Base-by-base conservation (phyloP, 2,329 filamentous ascomycete genomes). In the Cercospora janseana region DNA sequence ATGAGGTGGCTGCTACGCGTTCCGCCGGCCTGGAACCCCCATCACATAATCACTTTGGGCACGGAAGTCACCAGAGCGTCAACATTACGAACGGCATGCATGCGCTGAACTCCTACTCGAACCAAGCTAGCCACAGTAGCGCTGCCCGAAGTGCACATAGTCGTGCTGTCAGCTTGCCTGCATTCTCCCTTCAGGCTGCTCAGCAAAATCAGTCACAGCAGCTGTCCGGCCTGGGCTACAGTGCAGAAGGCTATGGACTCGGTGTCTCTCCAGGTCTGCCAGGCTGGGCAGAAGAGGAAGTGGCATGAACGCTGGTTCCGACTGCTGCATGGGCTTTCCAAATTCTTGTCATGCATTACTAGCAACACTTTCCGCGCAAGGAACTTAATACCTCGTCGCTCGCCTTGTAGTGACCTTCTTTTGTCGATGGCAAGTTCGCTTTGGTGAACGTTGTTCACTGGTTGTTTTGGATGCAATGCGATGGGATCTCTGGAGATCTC, bases 141-240 rank as follows among this genome's bases (percentile, higher is more conserved):
- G 75, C 75, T 35, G 76, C 51, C 4, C 49, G 51, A 44, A 59
- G 55, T 32, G 42, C 49, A 32, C 83, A 86, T 65, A 92, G 82
- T 64, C 85, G 93, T 28, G 90, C 93, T 26, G 89, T 96, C 52
- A 95, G 90, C 67, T 75, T 98, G 64, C 93, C 93, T 1, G 82
- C 80, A 4, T 85, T 85, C 66, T 80, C 79, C 2, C 79, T 83
- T 47, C 69, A 63, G 41, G 72, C 73, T 71, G 58, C 60, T 12
- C 63, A 64, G 49, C 70, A 71, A 20, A 43, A 35, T 8, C 50
- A 49, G 37, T 68, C 60, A 44, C 71, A 73, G 71, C 38, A 42
- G 31, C 76, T 82, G 59, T 79, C 76, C 8, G 79, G 80, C 61
- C 75, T 83, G 60, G 79, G 80, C 13, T 75, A 81, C 56, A 71